Base-by-base conservation (phyloP, 2,329 filamentous ascomycete species). In the Xylariales sp. region DNA sequence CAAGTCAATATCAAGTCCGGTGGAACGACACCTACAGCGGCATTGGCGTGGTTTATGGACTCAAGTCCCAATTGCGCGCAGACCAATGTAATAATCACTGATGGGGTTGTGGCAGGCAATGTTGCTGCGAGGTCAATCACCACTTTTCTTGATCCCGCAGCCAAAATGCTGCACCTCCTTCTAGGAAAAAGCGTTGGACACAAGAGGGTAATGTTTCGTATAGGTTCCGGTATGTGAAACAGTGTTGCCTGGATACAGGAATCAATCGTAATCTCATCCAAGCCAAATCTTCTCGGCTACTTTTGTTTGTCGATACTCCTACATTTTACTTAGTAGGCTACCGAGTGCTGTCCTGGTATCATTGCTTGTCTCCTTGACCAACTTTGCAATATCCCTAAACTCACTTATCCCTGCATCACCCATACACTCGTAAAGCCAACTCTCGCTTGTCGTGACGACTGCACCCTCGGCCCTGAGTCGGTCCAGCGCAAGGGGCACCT, bases 361-460 rank as follows among this genome's bases (percentile, higher is more conserved):
- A 34, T 72, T 69, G 53, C 76, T 76, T 6, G 76, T 82, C 52
- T 88, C 86, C 73, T 91, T 95, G 43, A 97, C 86, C 43, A 96
- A 56, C 41, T 71, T 73, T 47, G 86, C 82, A 34, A 96, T 72
- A 18, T 71, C 71, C 66, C 77, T 84, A 60, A 96, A 96, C 64
- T 82, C 80, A 1, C 72, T 65, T 53, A 83, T 78, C 10, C 66
- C 73, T 5, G 91, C 88, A 66, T 96, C 90, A 14, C 87, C 88
- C 69, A 96, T 76, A 54, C 81, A 80, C 70, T 97, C 90, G 66
- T 94, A 97, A 58, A 96, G 66, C 66, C 86, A 84, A 63, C 86
- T 86, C 77, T 97, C 91, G 62, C 86, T 93, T 18, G 84, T 88
- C 14, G 89, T 95, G 22, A 97, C 81, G 3, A 78, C 68, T 25